Percentiles rank a stretch among this genome's conserved stretches.
Evolutionary conservation across 441 rosid species (phyloP).

Genomic region (Dalechampia spathulata): DNA sequence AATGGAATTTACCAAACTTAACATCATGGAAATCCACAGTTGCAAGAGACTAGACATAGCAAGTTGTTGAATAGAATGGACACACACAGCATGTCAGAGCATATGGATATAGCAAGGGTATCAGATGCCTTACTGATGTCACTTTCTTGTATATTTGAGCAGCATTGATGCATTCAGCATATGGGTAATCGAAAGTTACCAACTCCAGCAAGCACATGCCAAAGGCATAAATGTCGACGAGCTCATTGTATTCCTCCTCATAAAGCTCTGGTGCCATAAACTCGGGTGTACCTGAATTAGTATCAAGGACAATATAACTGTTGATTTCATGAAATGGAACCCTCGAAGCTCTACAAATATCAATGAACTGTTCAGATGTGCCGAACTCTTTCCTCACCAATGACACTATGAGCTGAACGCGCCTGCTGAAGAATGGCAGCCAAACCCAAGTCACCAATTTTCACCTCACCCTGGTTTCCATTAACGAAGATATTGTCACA

Average conservation of each 20-base stretch:
- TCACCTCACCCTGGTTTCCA: conserved; percentile 79
- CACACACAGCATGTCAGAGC: too few species aligned
- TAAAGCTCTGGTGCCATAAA: conserved; percentile 95
- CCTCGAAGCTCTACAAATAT: not conserved
- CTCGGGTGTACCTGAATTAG: conserved; percentile 53
- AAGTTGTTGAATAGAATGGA: too few species aligned
- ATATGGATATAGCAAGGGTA: too few species aligned
- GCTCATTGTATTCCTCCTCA: conserved; percentile 81
- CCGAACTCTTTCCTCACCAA: conserved; percentile 22
- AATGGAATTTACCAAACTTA: too few species aligned
- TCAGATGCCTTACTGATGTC: conserved; percentile 39
- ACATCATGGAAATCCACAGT: too few species aligned
- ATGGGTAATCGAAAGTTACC: conserved; percentile 76
- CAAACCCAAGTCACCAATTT: conserved; percentile 82
- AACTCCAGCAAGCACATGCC: conserved; percentile 88
- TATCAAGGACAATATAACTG: not conserved
- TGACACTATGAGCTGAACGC: conserved; percentile 60
- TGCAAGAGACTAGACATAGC: too few species aligned
- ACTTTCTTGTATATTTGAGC: conserved; percentile 86
- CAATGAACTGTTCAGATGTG: not conserved
- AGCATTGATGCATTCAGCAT: conserved; percentile 60
- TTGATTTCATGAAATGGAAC: too few species aligned
- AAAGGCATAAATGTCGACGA: conserved; percentile 77
- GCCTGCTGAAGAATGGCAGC: conserved; percentile 78
- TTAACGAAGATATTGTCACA: conserved; percentile 80